Base-by-base conservation (phyloP, 768 basidiomycete species). In the Termitomyces sp. region DNA sequence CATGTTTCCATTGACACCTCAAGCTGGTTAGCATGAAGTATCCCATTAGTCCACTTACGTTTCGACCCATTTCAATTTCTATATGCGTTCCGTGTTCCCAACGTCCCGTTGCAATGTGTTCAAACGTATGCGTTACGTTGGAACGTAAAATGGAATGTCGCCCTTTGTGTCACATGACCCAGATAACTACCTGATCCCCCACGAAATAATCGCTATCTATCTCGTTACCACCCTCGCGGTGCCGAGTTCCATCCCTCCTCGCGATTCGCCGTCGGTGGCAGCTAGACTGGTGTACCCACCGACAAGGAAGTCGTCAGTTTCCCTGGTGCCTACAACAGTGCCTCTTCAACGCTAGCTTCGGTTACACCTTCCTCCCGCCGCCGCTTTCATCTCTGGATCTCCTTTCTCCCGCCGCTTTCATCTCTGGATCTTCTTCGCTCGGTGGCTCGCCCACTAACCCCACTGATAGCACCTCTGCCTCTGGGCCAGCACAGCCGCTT, bases 161-260 rank as follows among this genome's bases (percentile, higher is more conserved):
- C n/a, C n/a, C n/a, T n/a, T n/a, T n/a, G n/a, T n/a, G n/a, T n/a
- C n/a, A n/a, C n/a, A n/a, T n/a, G n/a, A n/a, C n/a, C 71, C 86
- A 3, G 90, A 90, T 5, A 81, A 86, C 62, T 92, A 92, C 69
- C 75, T 92, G 58, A 69, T 91, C 66, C 87, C 90, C 1, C 85
- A 90, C 68, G 90, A 92, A 68, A 86, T 92, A 69, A 85, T 92
- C 68, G 85, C 86, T 12, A 81, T 92, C 15, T 90, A 92, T 65
- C 77, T 85, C 47, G 89, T 79, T 6, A 75, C 66, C n/a, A 61
- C 65, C 2, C 9, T 65, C 18, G 84, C 5, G 87, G 87, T 20
- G 90, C 88, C 0, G 90, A 93, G 71, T 92, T 91, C 71, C 92
- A 93, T 68, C 85, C 87, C 0, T 81, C 82, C 28, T 75, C 80